phyloP scores from a whole-genome alignment of 805 yeast species.

The Helenozyma baotianmanensis region DNA sequence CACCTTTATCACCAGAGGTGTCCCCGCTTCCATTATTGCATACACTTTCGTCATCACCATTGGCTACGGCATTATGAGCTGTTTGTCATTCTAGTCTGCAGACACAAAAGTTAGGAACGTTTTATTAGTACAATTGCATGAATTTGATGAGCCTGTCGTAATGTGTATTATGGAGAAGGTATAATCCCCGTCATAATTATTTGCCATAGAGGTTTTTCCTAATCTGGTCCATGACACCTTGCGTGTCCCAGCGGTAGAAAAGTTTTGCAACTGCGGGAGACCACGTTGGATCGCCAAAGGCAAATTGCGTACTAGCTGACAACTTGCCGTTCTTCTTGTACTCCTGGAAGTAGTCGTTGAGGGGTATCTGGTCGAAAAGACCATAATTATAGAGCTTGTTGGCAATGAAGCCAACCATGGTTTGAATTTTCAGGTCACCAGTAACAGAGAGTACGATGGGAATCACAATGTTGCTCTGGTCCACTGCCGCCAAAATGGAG shows the following conservation, averaged over 20 bases:
- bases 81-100: conserved; percentile 6
- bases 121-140: neutral
- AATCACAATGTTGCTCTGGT: conserved; percentile 25
- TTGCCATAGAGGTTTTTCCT: conserved; percentile 29
- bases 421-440: conserved; percentile 16
- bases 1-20: conserved; percentile 40
- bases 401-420: conserved; percentile 19
- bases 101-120: neutral
- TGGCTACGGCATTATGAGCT: conserved; percentile 38
- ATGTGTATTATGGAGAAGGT: too few species aligned
- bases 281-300: conserved; percentile 25
- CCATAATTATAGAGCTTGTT: conserved; percentile 30
- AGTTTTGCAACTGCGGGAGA: conserved; percentile 30
- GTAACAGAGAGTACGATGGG: conserved; percentile 24
- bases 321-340: conserved; percentile 22
- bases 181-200: too few species aligned
- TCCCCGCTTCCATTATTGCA: conserved; percentile 37
- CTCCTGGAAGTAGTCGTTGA: conserved; percentile 17
- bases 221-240: conserved; percentile 27
- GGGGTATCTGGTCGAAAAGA: conserved; percentile 27
- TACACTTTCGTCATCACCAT: conserved; percentile 31
- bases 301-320: conserved; percentile 19
- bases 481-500: conserved; percentile 26
- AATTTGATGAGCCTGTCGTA: too few species aligned
- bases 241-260: conserved; percentile 25